These are phyloP conservation scores for Vaccinium myrtillus DNA, from an alignment of 148 eudicot species.

Conservation along the genomic window DNA sequence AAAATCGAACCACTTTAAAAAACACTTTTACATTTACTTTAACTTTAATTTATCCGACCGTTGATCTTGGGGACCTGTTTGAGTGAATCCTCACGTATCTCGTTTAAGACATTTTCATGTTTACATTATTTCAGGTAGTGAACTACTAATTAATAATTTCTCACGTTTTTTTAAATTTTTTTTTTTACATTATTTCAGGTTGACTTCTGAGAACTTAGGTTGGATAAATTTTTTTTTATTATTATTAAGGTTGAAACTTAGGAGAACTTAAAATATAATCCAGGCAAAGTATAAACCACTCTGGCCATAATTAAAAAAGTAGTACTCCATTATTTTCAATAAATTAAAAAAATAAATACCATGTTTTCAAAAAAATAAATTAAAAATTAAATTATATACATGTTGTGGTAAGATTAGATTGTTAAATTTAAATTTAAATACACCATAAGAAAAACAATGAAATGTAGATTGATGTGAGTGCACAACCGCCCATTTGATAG, in stretches of 20 bases:
- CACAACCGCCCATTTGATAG: background rate
- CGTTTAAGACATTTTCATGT: background rate
- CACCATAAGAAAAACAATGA: background rate
- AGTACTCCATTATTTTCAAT: background rate
- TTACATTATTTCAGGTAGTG: background rate
- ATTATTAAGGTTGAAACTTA: too few relatives aligned
- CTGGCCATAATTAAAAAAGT: background rate
- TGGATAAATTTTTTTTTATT: too few relatives aligned
- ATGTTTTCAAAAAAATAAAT: too few relatives aligned
- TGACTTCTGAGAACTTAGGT: background rate
- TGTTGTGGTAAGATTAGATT: background rate
- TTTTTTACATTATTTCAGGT: background rate
- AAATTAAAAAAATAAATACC: too few relatives aligned
- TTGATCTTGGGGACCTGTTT: too few relatives aligned
- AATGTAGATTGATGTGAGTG: slow-evolving; percentile 1
- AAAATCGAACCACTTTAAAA: too few relatives aligned
- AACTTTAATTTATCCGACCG: too few relatives aligned
- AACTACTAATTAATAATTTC: background rate
- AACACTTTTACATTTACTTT: too few relatives aligned
- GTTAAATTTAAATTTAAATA: background rate
- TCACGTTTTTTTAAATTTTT: too few relatives aligned
- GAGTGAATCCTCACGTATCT: too few relatives aligned
- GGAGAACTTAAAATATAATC: too few relatives aligned
- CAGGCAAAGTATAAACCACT: background rate
- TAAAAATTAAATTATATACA: background rate